phyloP scores from a whole-genome alignment of 2,329 filamentous ascomycete genomes.

The Conoideocrella luteorostrata region DNA sequence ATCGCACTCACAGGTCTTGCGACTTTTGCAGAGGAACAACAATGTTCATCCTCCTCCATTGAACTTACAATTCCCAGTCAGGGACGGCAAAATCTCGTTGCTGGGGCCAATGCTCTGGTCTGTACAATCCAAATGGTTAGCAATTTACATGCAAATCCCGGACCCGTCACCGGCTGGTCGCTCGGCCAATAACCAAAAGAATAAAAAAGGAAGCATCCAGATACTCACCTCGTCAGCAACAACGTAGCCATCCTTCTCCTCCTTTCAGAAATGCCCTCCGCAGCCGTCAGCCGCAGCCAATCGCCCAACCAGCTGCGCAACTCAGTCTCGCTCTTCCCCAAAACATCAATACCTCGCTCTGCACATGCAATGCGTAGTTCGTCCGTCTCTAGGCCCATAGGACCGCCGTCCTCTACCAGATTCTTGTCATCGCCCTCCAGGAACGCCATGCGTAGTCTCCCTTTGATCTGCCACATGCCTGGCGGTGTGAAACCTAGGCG shows the following conservation, averaged over 20 bases:
- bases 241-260: slow-evolving; percentile 33
- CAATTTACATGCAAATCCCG: not conserved
- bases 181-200: too few relatives aligned
- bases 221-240: slow-evolving; percentile 36
- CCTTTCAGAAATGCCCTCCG: slow-evolving; percentile 29
- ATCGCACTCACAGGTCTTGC: too few relatives aligned
- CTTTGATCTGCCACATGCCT: slow-evolving; percentile 45
- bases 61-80: slow-evolving; percentile 30
- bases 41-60: too few relatives aligned
- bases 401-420: slow-evolving; percentile 57
- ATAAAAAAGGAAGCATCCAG: too few relatives aligned
- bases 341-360: slow-evolving; percentile 58
- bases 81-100: slow-evolving; percentile 35
- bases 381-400: slow-evolving; percentile 45
- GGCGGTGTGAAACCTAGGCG: slow-evolving; percentile 40
- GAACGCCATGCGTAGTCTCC: slow-evolving; percentile 52
- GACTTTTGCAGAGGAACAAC: too few relatives aligned
- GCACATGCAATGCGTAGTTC: slow-evolving; percentile 67
- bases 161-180: too few relatives aligned
- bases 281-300: slow-evolving; percentile 43
- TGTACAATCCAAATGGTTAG: slow-evolving; percentile 15
- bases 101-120: slow-evolving; percentile 34
- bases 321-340: slow-evolving; percentile 51
- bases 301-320: slow-evolving; percentile 39
- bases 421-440: slow-evolving; percentile 65